Evolutionary conservation across 2,329 filamentous ascomycete species (phyloP).

Genomic region (Ustilaginoidea virens): DNA sequence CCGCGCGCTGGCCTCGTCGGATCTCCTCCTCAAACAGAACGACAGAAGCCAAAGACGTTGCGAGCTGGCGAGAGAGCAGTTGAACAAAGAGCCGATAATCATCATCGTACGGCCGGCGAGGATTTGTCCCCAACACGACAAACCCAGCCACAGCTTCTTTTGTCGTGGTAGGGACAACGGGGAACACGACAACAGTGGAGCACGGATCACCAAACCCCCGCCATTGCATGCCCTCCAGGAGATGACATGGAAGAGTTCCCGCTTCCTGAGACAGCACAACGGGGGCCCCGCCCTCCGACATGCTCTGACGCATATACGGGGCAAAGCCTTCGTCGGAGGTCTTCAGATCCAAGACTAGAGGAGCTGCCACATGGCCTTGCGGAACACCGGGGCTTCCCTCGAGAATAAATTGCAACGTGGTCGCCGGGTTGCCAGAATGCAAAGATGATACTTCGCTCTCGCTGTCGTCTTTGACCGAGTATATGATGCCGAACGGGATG

Average conservation of each 20-base stretch:
- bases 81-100: conserved; percentile 69
- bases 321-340: conserved; percentile 59
- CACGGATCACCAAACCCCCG: conserved; percentile 58
- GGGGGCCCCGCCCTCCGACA: conserved; percentile 47
- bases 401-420: conserved; percentile 48
- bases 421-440: conserved; percentile 48
- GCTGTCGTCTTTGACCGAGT: conserved; percentile 55
- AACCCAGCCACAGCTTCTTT: conserved; percentile 63
- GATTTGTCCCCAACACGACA: conserved; percentile 64
- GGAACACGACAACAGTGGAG: conserved; percentile 57
- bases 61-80: conserved; percentile 58
- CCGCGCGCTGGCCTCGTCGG: conserved; percentile 55
- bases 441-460: conserved; percentile 61
- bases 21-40: conserved; percentile 77
- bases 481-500: conserved; percentile 61
- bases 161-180: conserved; percentile 58
- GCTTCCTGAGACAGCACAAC: conserved; percentile 52
- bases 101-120: conserved; percentile 61
- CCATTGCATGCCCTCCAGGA: conserved; percentile 54
- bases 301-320: conserved; percentile 60
- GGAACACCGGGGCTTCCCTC: conserved; percentile 60
- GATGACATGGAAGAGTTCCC: conserved; percentile 45
- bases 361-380: conserved; percentile 43
- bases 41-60: conserved; percentile 67
- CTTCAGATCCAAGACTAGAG: conserved; percentile 50